Conservation (phyloP, 306 rosid genomes). For the Vigna radiata region DNA sequence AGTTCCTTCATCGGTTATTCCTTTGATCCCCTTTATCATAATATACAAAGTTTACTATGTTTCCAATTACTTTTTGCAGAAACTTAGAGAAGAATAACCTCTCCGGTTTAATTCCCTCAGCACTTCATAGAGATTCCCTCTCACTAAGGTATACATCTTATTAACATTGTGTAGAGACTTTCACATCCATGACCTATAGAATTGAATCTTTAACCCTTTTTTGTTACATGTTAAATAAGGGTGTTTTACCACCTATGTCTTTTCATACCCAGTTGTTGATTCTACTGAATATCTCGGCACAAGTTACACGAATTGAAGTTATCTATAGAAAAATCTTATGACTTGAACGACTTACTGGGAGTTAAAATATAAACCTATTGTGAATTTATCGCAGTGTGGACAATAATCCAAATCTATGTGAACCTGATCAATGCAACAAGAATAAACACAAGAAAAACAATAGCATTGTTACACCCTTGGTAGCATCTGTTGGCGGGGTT, state of each 20-base stretch:
- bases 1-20: slow-evolving; percentile 29
- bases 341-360: not conserved
- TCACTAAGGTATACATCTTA: slow-evolving; percentile 46
- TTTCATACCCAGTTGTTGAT: too few species aligned
- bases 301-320: not conserved
- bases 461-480: slow-evolving; percentile 31
- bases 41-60: not conserved
- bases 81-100: slow-evolving; percentile 57
- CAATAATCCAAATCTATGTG: slow-evolving; percentile 52
- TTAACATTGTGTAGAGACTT: too few species aligned
- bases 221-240: too few species aligned
- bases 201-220: too few species aligned
- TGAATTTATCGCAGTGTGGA: slow-evolving; percentile 42
- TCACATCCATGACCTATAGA: too few species aligned
- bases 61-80: slow-evolving; percentile 41
- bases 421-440: slow-evolving; percentile 29
- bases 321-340: not conserved
- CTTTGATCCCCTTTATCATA: not conserved
- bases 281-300: too few species aligned
- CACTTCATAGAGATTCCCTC: slow-evolving; percentile 35
- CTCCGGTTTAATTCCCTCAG: slow-evolving; percentile 41
- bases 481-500: slow-evolving; percentile 53
- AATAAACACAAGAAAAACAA: not conserved
- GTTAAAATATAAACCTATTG: not conserved
- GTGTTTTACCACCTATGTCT: too few species aligned